Percentiles rank a stretch among this genome's conserved stretches.
Conservation (phyloP, 1,139 yeast genomes). For the Hemisphaericaspora xylofermentans region DNA sequence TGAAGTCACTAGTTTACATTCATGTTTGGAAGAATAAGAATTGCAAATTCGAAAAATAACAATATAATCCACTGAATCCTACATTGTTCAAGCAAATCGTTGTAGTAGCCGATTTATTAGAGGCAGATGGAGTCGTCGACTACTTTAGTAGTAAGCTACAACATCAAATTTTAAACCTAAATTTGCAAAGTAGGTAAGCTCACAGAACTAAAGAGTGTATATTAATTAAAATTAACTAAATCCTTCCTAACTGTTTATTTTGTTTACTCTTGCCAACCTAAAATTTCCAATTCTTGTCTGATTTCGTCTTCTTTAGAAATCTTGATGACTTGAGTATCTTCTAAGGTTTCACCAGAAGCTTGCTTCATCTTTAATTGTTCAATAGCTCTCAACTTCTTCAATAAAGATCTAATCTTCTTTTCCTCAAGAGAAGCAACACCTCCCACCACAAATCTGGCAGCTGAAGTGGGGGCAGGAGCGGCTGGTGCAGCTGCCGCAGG, state of each 20-base stretch:
- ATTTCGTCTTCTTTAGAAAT: slow-evolving; percentile 83
- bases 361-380: slow-evolving; percentile 85
- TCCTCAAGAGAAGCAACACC: slow-evolving; percentile 76
- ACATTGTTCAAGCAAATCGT: too few species aligned
- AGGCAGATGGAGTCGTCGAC: too few species aligned
- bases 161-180: too few species aligned
- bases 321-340: slow-evolving; percentile 89
- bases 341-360: slow-evolving; percentile 79
- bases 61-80: too few species aligned
- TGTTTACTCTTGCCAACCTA: slow-evolving; percentile 72
- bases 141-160: too few species aligned
- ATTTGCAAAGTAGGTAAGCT: too few species aligned
- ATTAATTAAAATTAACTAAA: too few species aligned
- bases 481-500: slow-evolving; percentile 19
- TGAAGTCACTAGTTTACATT: too few species aligned
- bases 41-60: too few species aligned
- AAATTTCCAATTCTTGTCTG: slow-evolving; percentile 63
- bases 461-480: slow-evolving; percentile 16
- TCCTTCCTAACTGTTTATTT: neutral
- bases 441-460: slow-evolving; percentile 46
- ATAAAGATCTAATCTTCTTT: slow-evolving; percentile 83
- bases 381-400: slow-evolving; percentile 92
- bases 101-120: too few species aligned
- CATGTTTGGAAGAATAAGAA: too few species aligned
- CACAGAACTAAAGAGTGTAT: neutral